Evolutionary conservation across 352 stramenopile genomes (phyloP).

Genomic region (Globisporangium orthogonon): DNA sequence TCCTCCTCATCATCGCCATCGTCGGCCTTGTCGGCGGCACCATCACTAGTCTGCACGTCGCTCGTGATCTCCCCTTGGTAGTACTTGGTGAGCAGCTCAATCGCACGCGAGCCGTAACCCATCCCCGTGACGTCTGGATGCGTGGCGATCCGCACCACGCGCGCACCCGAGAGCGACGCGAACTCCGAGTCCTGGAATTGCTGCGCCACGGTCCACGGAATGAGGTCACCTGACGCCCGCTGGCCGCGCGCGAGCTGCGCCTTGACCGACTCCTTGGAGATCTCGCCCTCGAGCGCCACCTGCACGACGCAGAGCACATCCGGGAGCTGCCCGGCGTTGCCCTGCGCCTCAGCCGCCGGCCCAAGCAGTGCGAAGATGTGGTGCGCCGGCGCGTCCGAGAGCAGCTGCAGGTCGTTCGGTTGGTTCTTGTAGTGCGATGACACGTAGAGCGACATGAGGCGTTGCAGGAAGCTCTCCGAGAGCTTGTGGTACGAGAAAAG

Average conservation of each 20-base stretch:
- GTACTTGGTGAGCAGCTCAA: conserved; percentile 96
- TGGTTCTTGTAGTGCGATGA: conserved; percentile 99
- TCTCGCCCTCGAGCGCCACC: conserved; percentile 95
- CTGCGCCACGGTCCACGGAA: conserved; percentile 99
- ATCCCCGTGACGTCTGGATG: conserved; percentile 96
- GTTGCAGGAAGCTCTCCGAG: conserved; percentile 93
- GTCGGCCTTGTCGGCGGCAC: conserved; percentile 24
- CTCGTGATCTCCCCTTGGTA: conserved; percentile 96
- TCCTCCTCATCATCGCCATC: conserved; percentile 25
- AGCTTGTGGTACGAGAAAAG: conserved; percentile 99
- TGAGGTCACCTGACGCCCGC: conserved; percentile 96
- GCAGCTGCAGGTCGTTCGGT: conserved; percentile 98
- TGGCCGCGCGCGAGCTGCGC: conserved; percentile 95
- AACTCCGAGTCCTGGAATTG: conserved; percentile 99
- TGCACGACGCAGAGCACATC: conserved; percentile 99
- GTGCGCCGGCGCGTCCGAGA: conserved; percentile 97
- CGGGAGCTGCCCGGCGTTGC: conserved; percentile 89
- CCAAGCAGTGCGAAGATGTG: conserved; percentile 97
- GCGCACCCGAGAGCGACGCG: conserved; percentile 93
- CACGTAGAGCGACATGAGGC: conserved; percentile 95
- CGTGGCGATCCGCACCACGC: conserved; percentile 97
- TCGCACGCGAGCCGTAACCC: conserved; percentile 95
- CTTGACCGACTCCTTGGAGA: conserved; percentile 94
- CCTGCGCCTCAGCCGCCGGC: conserved; percentile 88
- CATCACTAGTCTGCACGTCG: conserved; percentile 28